Base-by-base conservation (phyloP, 176 grass and related monocot genomes). In the Cenchrus americanus region DNA sequence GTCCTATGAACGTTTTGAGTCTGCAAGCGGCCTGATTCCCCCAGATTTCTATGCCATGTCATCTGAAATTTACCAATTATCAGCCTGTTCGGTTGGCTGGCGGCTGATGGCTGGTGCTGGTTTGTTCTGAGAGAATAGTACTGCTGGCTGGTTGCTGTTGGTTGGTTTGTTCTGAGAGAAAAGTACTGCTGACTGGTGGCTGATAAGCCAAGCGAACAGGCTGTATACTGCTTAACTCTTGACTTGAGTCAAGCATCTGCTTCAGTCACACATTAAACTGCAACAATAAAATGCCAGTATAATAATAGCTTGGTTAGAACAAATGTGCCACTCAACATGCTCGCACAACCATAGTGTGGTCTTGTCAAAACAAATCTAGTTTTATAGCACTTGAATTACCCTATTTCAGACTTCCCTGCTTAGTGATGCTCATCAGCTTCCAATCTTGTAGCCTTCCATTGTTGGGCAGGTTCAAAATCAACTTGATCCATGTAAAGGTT, bases 401-500 rank as follows among this genome's bases (percentile, higher is more conserved):
- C 68, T 43, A 66, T 90, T 73, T 50, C 75, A 74, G 87, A 92
- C 58, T 94, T 96, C 70, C 82, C 66, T 30, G 79, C 72, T 54
- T 87, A 96, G 57, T 83, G 46, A 80, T 96, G 81, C 53, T 92
- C 91, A 82, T 94, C 87, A 67, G 86, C 88, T 85, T 99, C 96
- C 80, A 99, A 81, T 89, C 86, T 94, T 64, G 70, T 94, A 83
- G 96, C 93, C 48, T 52, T 92, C 96, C 96, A 99, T 66, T 99
- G 93, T 60, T 84, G 93, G 71, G 93, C 65, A 80, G 91, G 96
- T 87, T 99, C 93, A 85, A 99, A 99, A 66, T 99, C 96, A 72
- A 96, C 91, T 96, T 99, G 96, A 90, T 99, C 96, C 93, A 99
- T 96, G 78, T 96, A 99, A 91, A 94, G 91, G 60, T 94, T 96